Percentiles rank a stretch among this genome's conserved stretches.
These are phyloP conservation scores for Talaromyces sp. DNA, from an alignment of 2,329 filamentous ascomycete genomes.

Conservation along the genomic window DNA sequence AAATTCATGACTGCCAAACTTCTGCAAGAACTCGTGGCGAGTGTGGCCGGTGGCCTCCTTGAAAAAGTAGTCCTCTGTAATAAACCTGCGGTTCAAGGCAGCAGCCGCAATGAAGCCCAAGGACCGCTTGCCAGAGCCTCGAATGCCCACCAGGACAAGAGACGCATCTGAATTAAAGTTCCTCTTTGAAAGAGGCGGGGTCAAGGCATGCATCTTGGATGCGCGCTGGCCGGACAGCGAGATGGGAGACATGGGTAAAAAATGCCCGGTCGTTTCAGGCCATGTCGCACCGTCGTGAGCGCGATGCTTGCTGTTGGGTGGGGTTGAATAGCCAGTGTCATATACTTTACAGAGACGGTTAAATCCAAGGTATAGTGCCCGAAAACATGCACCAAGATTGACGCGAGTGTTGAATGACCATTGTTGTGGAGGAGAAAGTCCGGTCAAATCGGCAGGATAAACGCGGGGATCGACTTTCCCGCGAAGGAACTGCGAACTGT, in stretches of 20 bases:
- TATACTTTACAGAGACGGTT: neutral
- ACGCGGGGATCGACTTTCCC: neutral
- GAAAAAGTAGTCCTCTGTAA: slow-evolving; percentile 42
- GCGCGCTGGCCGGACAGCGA: neutral
- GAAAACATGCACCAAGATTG: neutral
- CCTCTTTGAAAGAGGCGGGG: slow-evolving; percentile 13
- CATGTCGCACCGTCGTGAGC: neutral
- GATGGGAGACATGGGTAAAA: slow-evolving; percentile 6
- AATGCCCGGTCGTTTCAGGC: neutral
- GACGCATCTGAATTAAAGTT: slow-evolving; percentile 35
- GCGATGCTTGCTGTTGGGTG: neutral
- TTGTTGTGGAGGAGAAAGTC: neutral
- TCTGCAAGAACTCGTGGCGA: slow-evolving; percentile 37
- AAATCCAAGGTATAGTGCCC: neutral
- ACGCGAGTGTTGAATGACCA: neutral
- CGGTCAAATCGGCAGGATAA: neutral
- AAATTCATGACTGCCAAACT: slow-evolving; percentile 36
- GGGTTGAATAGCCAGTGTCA: neutral
- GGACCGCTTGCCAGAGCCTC: slow-evolving; percentile 40
- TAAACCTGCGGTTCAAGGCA: slow-evolving; percentile 37
- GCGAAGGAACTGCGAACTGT: neutral
- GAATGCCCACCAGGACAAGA: slow-evolving; percentile 37
- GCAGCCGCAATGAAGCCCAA: slow-evolving; percentile 39
- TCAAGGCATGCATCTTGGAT: slow-evolving; percentile 14
- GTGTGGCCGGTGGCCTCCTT: slow-evolving; percentile 36